A percentile compares a stretch with the other conserved stretches of the same genome.
These are phyloP conservation scores for Colletotrichum viniferum DNA, from an alignment of 2,329 filamentous ascomycete species.

Conservation along the genomic window DNA sequence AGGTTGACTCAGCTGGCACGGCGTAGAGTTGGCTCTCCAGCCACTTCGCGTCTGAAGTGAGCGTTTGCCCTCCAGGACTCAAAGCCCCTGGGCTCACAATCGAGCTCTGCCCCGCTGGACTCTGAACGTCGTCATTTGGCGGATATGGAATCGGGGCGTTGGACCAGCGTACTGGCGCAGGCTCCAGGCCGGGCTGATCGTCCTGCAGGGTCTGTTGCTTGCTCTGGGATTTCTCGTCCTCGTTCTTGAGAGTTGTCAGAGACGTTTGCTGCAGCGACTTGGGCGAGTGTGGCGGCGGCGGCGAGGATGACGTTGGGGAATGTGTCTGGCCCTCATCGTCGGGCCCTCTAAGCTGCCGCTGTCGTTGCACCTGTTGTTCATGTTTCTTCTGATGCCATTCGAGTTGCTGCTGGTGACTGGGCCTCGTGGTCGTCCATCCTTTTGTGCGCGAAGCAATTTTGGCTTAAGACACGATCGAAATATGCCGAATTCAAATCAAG, in stretches of 20 bases:
- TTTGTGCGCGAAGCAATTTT: neutral
- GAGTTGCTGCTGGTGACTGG: neutral
- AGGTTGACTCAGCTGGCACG: neutral
- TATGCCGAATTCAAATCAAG: neutral
- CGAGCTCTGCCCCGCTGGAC: neutral
- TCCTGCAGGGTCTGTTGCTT: neutral
- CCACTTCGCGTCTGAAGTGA: neutral
- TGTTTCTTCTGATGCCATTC: neutral
- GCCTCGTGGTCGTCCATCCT: neutral
- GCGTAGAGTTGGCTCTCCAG: neutral
- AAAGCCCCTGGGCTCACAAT: neutral
- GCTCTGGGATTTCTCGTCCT: neutral
- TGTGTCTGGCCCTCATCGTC: neutral
- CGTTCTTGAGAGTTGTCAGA: neutral
- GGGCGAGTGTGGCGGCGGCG: neutral
- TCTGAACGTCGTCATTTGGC: neutral
- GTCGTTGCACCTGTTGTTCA: neutral
- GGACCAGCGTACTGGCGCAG: neutral
- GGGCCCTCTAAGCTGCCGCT: neutral
- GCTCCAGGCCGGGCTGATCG: slow-evolving; percentile 1
- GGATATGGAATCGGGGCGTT: neutral
- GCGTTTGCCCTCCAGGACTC: neutral
- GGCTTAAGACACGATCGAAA: no score
- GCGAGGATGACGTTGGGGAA: neutral
- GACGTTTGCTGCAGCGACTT: neutral